These are phyloP conservation scores for Colletotrichum zoysiae DNA, from an alignment of 2,329 filamentous ascomycete genomes.

Conservation along the genomic window DNA sequence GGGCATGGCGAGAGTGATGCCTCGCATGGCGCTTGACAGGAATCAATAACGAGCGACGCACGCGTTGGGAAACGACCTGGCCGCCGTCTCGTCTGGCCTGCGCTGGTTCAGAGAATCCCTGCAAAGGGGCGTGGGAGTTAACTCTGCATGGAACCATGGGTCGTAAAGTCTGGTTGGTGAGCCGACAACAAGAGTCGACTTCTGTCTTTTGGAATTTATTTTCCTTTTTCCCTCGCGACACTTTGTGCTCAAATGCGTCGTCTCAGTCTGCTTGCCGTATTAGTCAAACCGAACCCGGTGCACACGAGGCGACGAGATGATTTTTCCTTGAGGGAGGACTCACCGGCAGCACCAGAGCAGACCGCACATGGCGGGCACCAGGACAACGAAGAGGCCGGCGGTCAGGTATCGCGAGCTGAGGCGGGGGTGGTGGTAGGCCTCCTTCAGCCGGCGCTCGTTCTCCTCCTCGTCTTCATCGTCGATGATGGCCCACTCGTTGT, in stretches of 20 bases:
- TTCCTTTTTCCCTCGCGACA: neutral
- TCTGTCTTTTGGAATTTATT: neutral
- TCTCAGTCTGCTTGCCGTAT: neutral
- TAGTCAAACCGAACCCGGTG: neutral
- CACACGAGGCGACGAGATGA: neutral
- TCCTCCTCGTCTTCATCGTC: slow-evolving; percentile 40
- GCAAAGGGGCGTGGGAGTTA: neutral
- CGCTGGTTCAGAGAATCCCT: neutral
- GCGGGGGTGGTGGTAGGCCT: slow-evolving; percentile 14
- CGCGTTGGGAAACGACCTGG: neutral
- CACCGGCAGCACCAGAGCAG: slow-evolving; percentile 27
- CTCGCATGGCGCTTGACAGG: neutral
- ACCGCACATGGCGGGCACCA: slow-evolving; percentile 33
- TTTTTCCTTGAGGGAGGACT: neutral
- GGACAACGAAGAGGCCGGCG: slow-evolving; percentile 31
- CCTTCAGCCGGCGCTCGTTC: slow-evolving; percentile 13
- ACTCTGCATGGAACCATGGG: neutral
- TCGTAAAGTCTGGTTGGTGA: neutral
- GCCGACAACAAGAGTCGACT: neutral
- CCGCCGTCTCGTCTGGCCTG: neutral
- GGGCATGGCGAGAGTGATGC: neutral
- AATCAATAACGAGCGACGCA: too few species aligned
- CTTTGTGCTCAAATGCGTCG: slow-evolving; percentile 3
- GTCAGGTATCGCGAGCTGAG: slow-evolving; percentile 17
- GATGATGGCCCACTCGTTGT: slow-evolving; percentile 41